phyloP scores from a whole-genome alignment of 495 filamentous ascomycete species.

The Neurospora sublineolata region DNA sequence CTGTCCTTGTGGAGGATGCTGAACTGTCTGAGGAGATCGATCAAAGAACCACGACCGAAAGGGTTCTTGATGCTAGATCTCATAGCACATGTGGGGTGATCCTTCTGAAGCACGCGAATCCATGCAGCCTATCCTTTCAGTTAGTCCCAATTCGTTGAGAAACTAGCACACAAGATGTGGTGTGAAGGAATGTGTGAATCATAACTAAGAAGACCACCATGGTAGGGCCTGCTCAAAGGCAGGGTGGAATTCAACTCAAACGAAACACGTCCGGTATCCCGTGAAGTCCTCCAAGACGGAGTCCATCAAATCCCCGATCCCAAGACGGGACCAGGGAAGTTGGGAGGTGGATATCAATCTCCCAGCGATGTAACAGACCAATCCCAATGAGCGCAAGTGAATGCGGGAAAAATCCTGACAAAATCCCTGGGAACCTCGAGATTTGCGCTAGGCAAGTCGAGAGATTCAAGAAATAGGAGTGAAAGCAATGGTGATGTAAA shows the following conservation, averaged over 20 bases:
- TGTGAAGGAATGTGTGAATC: constrained; percentile 71
- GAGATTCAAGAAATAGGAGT: constrained; percentile 4
- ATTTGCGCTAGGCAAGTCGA: constrained; percentile 4
- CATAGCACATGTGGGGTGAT: constrained; percentile 88
- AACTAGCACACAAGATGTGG: constrained; percentile 1
- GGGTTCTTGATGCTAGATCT: constrained; percentile 87
- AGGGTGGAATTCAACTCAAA: constrained; percentile 77
- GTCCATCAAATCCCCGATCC: constrained; percentile 51
- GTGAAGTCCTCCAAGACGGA: constrained; percentile 85
- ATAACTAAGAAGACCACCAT: constrained; percentile 94
- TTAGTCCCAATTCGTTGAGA: constrained; percentile 9
- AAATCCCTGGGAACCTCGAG: constrained; percentile 51
- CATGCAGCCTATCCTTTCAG: constrained; percentile 15
- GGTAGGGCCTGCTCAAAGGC: constrained; percentile 1
- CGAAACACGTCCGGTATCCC: constrained; percentile 46
- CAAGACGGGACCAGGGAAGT: constrained; percentile 44
- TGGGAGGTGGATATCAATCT: constrained; percentile 61
- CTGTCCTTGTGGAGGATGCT: constrained; percentile 78
- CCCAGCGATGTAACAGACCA: constrained; percentile 97
- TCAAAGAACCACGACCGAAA: constrained; percentile 54
- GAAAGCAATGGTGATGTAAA: constrained; percentile 22
- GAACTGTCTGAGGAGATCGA: constrained; percentile 79
- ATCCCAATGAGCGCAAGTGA: constrained; percentile 51
- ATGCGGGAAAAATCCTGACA: constrained; percentile 81
- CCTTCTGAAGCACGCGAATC: constrained; percentile 34